These are phyloP conservation scores for Botryotinia narcissicola DNA, from an alignment of 2,329 filamentous ascomycete species.

Conservation along the genomic window DNA sequence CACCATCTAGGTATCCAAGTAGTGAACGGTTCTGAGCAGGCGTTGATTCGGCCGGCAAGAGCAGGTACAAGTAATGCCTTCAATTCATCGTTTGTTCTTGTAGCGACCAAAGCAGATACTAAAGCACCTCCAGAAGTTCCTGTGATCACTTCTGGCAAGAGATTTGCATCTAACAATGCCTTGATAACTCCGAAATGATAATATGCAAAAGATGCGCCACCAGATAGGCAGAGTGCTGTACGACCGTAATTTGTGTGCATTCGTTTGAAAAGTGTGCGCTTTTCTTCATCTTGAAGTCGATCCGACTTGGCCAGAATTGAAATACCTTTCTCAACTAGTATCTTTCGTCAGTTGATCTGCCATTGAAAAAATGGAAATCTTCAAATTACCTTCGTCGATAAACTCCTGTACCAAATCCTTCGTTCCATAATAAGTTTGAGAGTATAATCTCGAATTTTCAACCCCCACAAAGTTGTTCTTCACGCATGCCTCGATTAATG, in stretches of 20 bases:
- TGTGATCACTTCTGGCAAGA: slow-evolving; percentile 91
- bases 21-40: slow-evolving; percentile 62
- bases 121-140: slow-evolving; percentile 93
- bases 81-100: slow-evolving; percentile 87
- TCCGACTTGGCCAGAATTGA: slow-evolving; percentile 66
- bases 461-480: slow-evolving; percentile 98
- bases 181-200: slow-evolving; percentile 95
- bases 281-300: slow-evolving; percentile 68
- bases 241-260: slow-evolving; percentile 87
- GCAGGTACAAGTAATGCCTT: slow-evolving; percentile 64
- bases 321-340: slow-evolving; percentile 61
- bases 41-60: slow-evolving; percentile 25
- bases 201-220: slow-evolving; percentile 91
- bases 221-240: slow-evolving; percentile 88
- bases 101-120: slow-evolving; percentile 82
- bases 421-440: slow-evolving; percentile 96
- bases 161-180: slow-evolving; percentile 79
- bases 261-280: slow-evolving; percentile 80
- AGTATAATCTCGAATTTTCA: slow-evolving; percentile 92
- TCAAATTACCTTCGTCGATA: slow-evolving; percentile 68
- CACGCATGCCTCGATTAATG: slow-evolving; percentile 81
- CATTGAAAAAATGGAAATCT: slow-evolving; percentile 22
- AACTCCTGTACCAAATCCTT: slow-evolving; percentile 91
- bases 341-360: slow-evolving; percentile 18
- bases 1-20: slow-evolving; percentile 86